Percentiles rank a stretch among this genome's conserved stretches.
Conservation (phyloP, 192 early-diverging fungal genomes). For the Backusella circina region DNA sequence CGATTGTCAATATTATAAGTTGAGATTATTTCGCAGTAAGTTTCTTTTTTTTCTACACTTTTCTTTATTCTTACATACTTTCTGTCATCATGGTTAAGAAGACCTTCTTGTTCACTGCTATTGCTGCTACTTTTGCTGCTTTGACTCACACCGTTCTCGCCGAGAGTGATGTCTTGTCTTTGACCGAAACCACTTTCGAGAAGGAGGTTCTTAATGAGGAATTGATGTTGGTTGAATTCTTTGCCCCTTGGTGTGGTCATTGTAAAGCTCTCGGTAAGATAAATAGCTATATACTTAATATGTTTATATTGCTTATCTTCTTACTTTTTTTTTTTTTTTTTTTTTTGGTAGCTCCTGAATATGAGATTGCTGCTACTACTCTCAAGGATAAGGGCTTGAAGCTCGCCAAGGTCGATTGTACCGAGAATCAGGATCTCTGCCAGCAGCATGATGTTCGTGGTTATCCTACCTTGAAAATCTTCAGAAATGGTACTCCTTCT, state of each 20-base stretch:
- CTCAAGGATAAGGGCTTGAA: conserved; percentile 71
- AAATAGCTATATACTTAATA: not conserved
- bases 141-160: conserved; percentile 21
- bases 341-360: conserved; percentile 71
- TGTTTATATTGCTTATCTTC: not conserved
- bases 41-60: not conserved
- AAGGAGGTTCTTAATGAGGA: conserved; percentile 56
- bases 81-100: conserved; percentile 21
- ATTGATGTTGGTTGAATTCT: conserved; percentile 90
- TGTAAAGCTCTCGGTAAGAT: conserved; percentile 78
- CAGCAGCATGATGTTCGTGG: conserved; percentile 78
- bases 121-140: conserved; percentile 26
- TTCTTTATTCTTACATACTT: conserved; percentile 1
- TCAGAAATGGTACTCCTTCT: conserved; percentile 63
- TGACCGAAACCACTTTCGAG: conserved; percentile 61
- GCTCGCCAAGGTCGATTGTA: conserved; percentile 97
- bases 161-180: conserved; percentile 50
- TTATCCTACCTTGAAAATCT: conserved; percentile 93
- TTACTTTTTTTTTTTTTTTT: not conserved
- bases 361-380: conserved; percentile 85
- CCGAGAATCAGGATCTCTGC: conserved; percentile 81
- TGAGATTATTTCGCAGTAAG: not conserved
- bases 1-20: conserved; percentile 3
- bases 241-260: conserved; percentile 98
- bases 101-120: conserved; percentile 15